Percentiles rank a stretch among this genome's conserved stretches.
Evolutionary conservation across 345 rosid species (phyloP).

Genomic region (Populus simonii): DNA sequence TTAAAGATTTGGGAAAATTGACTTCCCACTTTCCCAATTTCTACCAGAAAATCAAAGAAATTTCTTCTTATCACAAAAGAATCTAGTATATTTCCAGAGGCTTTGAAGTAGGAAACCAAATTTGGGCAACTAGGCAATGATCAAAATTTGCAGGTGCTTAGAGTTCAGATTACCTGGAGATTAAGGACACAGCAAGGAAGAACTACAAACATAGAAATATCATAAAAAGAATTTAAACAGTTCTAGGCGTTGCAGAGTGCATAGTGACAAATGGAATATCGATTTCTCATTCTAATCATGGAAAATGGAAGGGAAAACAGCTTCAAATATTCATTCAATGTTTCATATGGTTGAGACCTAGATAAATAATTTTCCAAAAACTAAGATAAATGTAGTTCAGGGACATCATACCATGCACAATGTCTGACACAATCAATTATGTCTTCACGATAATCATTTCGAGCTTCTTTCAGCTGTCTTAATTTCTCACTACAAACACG

Average conservation of each 20-base stretch:
- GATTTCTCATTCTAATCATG: neutral
- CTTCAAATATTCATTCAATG: neutral
- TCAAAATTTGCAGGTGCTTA: neutral
- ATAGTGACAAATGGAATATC: neutral
- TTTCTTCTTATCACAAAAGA: neutral
- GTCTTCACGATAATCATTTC: slow-evolving; percentile 78
- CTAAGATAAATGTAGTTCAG: slow-evolving; percentile 2
- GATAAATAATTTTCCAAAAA: slow-evolving; percentile 4
- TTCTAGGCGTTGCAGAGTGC: neutral
- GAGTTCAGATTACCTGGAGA: neutral
- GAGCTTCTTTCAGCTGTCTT: slow-evolving; percentile 86
- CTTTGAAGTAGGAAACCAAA: neutral
- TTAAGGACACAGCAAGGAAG: neutral
- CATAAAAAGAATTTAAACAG: neutral
- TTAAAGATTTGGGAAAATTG: neutral
- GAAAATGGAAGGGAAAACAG: neutral
- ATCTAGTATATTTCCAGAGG: neutral
- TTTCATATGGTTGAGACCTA: neutral
- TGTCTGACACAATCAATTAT: slow-evolving; percentile 83
- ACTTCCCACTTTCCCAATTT: neutral
- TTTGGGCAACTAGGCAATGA: neutral
- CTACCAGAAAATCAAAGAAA: neutral
- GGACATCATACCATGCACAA: slow-evolving; percentile 68
- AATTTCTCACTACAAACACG: slow-evolving; percentile 59
- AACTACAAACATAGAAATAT: neutral